A percentile compares a stretch with the other conserved stretches of the same genome.
Evolutionary conservation across 345 rosid species (phyloP).

Genomic region (Heritiera fomes): DNA sequence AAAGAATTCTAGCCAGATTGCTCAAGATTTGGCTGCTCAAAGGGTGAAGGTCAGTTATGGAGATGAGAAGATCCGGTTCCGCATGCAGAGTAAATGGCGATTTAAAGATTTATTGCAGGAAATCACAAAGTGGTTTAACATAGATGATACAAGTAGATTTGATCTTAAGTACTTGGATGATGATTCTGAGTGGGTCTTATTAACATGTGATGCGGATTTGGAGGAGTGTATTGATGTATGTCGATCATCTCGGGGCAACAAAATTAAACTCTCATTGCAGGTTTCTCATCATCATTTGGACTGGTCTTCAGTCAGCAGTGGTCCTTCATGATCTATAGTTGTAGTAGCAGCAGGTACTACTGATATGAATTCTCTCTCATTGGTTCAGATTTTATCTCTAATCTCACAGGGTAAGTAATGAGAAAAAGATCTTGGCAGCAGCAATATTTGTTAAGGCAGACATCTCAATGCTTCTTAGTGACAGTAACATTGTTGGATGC

Average conservation of each 20-base stretch:
- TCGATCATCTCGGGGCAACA: conserved; percentile 47
- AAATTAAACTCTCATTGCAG: conserved; percentile 65
- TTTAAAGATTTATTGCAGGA: conserved; percentile 54
- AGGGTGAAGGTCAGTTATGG: conserved; percentile 67
- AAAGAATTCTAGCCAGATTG: conserved; percentile 23
- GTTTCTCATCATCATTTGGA: conserved; percentile 45
- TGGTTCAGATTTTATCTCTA: neutral
- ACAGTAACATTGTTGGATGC: neutral
- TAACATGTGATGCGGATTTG: conserved; percentile 87
- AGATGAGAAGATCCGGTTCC: conserved; percentile 66
- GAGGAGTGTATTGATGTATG: conserved; percentile 76
- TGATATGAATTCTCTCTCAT: neutral
- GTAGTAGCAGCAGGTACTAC: neutral
- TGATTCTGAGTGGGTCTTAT: conserved; percentile 84
- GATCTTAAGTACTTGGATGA: conserved; percentile 90
- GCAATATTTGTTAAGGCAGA: neutral
- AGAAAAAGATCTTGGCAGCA: neutral
- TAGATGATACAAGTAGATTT: conserved; percentile 55
- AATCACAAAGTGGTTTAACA: conserved; percentile 62
- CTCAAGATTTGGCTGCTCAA: conserved; percentile 47
- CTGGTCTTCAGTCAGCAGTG: conserved; percentile 40
- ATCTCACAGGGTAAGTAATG: neutral
- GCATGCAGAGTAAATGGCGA: conserved; percentile 54
- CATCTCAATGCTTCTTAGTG: neutral
- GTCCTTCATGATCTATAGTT: conserved; percentile 33